These are phyloP conservation scores for Biscutella laevigata DNA, from an alignment of 441 rosid species.

Conservation along the genomic window DNA sequence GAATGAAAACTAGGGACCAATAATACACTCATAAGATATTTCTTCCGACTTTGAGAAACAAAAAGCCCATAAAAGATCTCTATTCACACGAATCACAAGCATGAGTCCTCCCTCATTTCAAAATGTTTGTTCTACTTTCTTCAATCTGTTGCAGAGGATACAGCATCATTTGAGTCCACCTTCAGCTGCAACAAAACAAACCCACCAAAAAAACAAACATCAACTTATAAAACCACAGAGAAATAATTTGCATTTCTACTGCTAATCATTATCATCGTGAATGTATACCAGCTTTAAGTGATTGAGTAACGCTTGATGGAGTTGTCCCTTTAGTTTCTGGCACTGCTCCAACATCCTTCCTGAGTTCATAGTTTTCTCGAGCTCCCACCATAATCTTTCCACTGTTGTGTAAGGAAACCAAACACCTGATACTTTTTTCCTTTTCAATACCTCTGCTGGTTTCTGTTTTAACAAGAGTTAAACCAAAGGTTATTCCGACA, in stretches of 20 bases:
- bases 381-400: constrained; percentile 76
- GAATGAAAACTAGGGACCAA: too few species aligned
- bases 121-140: too few species aligned
- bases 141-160: constrained; percentile 22
- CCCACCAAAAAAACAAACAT: neutral
- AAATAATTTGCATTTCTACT: neutral
- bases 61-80: too few species aligned
- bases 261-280: neutral
- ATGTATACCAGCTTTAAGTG: constrained; percentile 73
- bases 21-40: too few species aligned
- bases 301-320: constrained; percentile 56
- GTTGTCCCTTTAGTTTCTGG: constrained; percentile 58
- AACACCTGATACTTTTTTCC: constrained; percentile 64
- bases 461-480: constrained; percentile 39
- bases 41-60: too few species aligned
- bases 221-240: neutral
- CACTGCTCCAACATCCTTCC: constrained; percentile 75
- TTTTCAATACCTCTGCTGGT: constrained; percentile 57
- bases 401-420: constrained; percentile 85
- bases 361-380: constrained; percentile 45
- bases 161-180: constrained; percentile 67
- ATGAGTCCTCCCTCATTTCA: neutral
- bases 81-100: constrained; percentile 17
- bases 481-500: neutral
- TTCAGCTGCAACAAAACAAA: constrained; percentile 48